Conservation (phyloP, 2,329 filamentous ascomycete species). For the Fusarium haematococcum region DNA sequence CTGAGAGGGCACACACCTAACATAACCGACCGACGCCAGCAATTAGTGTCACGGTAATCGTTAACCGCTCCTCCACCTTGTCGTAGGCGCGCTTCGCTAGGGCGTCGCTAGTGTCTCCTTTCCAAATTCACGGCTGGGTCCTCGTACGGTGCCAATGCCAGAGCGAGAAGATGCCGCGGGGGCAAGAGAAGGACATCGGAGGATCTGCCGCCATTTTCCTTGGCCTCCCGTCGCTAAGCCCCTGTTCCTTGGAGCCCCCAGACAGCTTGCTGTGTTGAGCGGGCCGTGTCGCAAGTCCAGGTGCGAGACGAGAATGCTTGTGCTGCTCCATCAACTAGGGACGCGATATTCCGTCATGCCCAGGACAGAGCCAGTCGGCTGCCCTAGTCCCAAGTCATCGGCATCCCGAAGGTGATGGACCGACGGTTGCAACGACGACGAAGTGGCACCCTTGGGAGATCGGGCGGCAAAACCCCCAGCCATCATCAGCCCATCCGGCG, state of each 20-base stretch:
- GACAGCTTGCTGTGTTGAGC: conserved; percentile 17
- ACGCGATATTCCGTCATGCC: neutral
- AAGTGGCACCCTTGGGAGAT: neutral
- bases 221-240: conserved; percentile 5
- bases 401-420: conserved; percentile 1
- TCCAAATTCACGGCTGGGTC: neutral
- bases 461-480: conserved; percentile 10
- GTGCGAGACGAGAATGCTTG: conserved; percentile 12
- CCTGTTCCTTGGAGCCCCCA: conserved; percentile 24
- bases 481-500: conserved; percentile 20
- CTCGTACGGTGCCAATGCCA: neutral
- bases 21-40: neutral
- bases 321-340: conserved; percentile 7
- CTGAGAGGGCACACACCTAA: neutral
- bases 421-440: neutral
- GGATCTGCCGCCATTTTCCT: conserved; percentile 20
- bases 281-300: conserved; percentile 18
- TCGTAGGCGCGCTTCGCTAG: conserved; percentile 9
- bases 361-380: conserved; percentile 1
- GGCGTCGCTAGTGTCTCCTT: neutral
- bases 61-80: conserved; percentile 22
- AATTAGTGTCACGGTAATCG: conserved; percentile 14
- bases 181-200: conserved; percentile 6
- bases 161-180: conserved; percentile 1
- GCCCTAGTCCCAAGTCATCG: neutral